A percentile compares a stretch with the other conserved stretches of the same genome.
These are phyloP conservation scores for Suillus americanus DNA, from an alignment of 768 basidiomycete species.

Conservation along the genomic window DNA sequence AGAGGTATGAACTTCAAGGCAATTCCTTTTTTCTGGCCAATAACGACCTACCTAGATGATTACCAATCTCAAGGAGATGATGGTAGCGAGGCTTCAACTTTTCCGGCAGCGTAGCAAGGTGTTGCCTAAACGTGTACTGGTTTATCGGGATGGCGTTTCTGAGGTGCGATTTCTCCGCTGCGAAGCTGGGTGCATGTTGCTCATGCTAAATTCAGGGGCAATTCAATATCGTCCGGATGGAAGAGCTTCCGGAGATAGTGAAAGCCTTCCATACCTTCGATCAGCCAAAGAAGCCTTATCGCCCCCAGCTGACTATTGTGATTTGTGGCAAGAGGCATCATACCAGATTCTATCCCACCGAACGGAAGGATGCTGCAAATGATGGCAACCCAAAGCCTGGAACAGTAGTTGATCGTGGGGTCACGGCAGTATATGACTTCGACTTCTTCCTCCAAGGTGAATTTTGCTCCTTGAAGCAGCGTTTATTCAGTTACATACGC, in stretches of 20 bases:
- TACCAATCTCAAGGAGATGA: conserved; percentile 47
- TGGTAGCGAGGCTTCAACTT: conserved; percentile 43
- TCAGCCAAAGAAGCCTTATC: conserved; percentile 37
- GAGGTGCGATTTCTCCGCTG: conserved; percentile 45
- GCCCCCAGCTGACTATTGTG: conserved; percentile 49
- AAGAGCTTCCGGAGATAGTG: conserved; percentile 45
- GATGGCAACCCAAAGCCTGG: conserved; percentile 54
- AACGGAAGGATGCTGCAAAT: conserved; percentile 37
- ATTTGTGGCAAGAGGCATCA: conserved; percentile 61
- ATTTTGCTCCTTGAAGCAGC: conserved; percentile 9
- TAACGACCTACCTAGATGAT: conserved; percentile 39
- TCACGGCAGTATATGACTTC: conserved; percentile 53
- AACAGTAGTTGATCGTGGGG: conserved; percentile 54
- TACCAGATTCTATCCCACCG: conserved; percentile 56
- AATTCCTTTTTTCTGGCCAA: not conserved
- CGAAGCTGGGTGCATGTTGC: not conserved
- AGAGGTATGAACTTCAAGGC: conserved; percentile 48
- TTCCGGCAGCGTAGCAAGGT: conserved; percentile 35
- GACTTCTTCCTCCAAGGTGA: conserved; percentile 57
- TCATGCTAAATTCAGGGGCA: conserved; percentile 40
- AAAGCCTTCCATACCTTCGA: conserved; percentile 42
- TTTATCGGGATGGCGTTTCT: conserved; percentile 77
- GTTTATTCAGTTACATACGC: not conserved
- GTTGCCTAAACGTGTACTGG: conserved; percentile 47
- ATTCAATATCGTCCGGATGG: conserved; percentile 42